Conservation (phyloP, 225 moss, liverwort and hornwort species). For the Lunularia cruciata region DNA sequence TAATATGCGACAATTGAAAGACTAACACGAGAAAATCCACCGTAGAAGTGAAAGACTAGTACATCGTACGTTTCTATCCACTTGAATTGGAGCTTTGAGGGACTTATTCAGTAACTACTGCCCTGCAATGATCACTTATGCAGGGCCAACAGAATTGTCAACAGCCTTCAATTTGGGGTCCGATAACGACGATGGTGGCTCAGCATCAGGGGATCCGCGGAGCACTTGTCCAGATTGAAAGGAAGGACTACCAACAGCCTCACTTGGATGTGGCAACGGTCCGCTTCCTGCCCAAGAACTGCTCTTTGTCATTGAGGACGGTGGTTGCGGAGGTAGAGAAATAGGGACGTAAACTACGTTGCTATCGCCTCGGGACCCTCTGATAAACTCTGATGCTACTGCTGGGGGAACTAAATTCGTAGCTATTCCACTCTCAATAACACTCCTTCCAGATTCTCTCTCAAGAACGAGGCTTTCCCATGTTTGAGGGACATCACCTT, state of each 20-base stretch:
- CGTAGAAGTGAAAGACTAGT: no score
- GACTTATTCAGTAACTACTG: no score
- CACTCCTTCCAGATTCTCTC: conserved; percentile 27
- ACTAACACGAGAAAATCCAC: no score
- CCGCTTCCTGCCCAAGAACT: conserved; percentile 30
- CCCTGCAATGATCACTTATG: no score
- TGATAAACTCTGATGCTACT: conserved; percentile 27
- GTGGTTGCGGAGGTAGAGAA: conserved; percentile 22
- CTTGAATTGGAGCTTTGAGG: no score
- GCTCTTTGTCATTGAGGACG: conserved; percentile 13
- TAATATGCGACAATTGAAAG: no score
- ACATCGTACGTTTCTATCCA: no score
- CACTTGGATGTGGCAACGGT: conserved; percentile 21
- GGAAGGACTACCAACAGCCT: conserved; percentile 31
- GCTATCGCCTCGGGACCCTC: conserved; percentile 16
- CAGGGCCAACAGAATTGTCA: conserved; percentile 12
- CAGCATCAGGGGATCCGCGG: conserved; percentile 16
- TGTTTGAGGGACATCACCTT: conserved; percentile 23
- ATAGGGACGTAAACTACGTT: conserved; percentile 24
- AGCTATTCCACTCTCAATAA: conserved; percentile 29
- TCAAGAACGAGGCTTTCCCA: conserved; percentile 21
- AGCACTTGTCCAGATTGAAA: conserved; percentile 29
- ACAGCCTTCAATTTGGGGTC: conserved; percentile 5
- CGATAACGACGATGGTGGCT: neutral
- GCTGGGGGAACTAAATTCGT: conserved; percentile 24